These are phyloP conservation scores for Ecytonucleospora hepatopenaei DNA, from an alignment of 371 early-diverging fungal species.

Conservation along the genomic window DNA sequence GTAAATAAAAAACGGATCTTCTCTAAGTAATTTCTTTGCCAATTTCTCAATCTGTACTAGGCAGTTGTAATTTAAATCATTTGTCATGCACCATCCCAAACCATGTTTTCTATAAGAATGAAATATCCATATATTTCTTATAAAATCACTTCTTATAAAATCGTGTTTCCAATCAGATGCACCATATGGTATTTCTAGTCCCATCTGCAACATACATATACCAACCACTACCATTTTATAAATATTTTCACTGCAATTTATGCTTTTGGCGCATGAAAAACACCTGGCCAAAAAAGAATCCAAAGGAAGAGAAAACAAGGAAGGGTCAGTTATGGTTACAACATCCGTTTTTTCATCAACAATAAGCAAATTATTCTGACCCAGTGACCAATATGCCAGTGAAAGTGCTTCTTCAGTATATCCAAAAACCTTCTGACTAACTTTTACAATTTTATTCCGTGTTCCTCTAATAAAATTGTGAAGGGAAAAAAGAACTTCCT, in stretches of 20 bases:
- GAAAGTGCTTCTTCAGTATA: not conserved
- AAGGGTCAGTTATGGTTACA: no score
- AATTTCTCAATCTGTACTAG: not conserved
- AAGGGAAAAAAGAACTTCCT: conserved; percentile 78
- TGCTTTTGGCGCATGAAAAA: not conserved
- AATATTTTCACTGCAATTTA: not conserved
- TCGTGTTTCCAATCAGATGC: no score
- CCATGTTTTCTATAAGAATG: no score
- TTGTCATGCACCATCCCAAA: no score
- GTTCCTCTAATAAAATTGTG: conserved; percentile 81
- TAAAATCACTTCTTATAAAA: no score
- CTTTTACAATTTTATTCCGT: conserved; percentile 37
- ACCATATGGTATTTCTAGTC: not conserved
- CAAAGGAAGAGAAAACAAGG: not conserved
- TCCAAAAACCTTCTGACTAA: not conserved
- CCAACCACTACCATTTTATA: not conserved
- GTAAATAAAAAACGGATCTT: no score
- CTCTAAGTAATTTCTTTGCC: no score
- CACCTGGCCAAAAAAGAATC: not conserved
- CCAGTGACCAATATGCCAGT: not conserved
- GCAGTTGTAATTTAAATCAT: no score
- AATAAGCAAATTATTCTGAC: not conserved
- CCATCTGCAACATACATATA: not conserved
- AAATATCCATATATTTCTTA: no score
- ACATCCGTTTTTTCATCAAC: not conserved